A percentile compares a stretch with the other conserved stretches of the same genome.
Evolutionary conservation across 176 grass and related monocot species (phyloP).

Genomic region (Puya raimondii): DNA sequence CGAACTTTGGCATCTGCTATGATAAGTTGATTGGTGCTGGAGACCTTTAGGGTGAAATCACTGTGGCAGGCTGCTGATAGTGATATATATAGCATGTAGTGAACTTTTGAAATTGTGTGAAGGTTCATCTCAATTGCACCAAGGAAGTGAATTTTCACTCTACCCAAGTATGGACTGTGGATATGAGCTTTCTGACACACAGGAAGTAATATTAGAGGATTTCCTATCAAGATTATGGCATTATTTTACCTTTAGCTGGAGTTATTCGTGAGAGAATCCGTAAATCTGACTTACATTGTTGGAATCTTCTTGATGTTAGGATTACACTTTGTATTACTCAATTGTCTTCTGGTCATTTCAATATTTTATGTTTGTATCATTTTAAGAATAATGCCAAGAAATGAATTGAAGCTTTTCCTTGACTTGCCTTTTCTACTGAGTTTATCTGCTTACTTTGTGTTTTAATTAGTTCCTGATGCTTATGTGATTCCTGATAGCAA

Average conservation of each 20-base stretch:
- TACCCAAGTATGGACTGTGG: background rate
- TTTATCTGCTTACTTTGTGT: background rate
- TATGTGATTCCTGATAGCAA: background rate
- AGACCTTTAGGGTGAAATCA: no score
- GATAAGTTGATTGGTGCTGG: no score
- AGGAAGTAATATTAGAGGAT: background rate
- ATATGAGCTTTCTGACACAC: background rate
- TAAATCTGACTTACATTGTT: background rate
- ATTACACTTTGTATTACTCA: background rate
- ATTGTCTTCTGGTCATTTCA: background rate
- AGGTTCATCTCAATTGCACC: background rate
- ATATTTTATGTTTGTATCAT: background rate
- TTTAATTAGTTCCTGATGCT: constrained; percentile 14
- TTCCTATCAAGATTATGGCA: background rate
- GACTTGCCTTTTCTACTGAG: background rate
- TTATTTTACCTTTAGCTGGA: background rate
- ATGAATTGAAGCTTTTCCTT: background rate
- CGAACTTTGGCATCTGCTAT: no score
- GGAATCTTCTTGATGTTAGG: background rate
- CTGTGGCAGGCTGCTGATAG: background rate
- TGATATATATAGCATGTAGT: background rate
- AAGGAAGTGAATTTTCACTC: background rate
- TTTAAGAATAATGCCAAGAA: background rate
- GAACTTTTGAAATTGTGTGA: background rate
- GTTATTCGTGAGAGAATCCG: background rate